phyloP scores from a whole-genome alignment of 2,329 filamentous ascomycete species.

The Trichoderma sp. region DNA sequence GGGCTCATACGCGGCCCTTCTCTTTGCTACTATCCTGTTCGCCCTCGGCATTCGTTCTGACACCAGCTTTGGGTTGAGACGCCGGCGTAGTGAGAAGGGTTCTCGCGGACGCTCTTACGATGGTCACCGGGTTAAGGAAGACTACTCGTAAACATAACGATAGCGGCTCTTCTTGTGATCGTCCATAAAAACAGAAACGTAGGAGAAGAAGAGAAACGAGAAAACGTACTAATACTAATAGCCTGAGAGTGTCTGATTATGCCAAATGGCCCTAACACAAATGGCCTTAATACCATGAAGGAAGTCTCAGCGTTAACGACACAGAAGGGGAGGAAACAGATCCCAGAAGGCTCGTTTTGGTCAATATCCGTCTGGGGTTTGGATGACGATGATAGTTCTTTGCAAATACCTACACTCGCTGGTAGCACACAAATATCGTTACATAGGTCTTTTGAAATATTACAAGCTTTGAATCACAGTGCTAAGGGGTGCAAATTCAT shows the following conservation, averaged over 20 bases:
- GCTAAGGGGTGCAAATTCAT: too few relatives aligned
- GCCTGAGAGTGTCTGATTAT: not conserved
- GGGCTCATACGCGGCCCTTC: slow-evolving; percentile 66
- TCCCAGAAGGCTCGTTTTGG: not conserved
- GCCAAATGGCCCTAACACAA: not conserved
- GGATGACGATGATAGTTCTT: not conserved
- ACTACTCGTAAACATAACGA: slow-evolving; percentile 53
- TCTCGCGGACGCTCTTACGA: slow-evolving; percentile 43
- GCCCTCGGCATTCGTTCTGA: slow-evolving; percentile 60
- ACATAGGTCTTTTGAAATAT: not conserved
- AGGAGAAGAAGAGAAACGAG: not conserved
- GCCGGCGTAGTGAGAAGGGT: slow-evolving; percentile 28
- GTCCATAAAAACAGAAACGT: not conserved
- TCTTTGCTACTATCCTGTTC: slow-evolving; percentile 69
- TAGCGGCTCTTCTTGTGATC: not conserved
- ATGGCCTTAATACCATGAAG: not conserved
- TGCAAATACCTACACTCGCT: not conserved
- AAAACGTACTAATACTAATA: not conserved
- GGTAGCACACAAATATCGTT: not conserved
- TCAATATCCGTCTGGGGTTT: not conserved
- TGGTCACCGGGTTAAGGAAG: slow-evolving; percentile 67
- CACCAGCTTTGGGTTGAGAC: slow-evolving; percentile 38
- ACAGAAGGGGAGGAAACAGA: not conserved
- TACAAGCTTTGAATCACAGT: not conserved
- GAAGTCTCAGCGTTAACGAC: not conserved